Base-by-base conservation (phyloP, 495 filamentous ascomycete genomes). In the Podospora sp. region DNA sequence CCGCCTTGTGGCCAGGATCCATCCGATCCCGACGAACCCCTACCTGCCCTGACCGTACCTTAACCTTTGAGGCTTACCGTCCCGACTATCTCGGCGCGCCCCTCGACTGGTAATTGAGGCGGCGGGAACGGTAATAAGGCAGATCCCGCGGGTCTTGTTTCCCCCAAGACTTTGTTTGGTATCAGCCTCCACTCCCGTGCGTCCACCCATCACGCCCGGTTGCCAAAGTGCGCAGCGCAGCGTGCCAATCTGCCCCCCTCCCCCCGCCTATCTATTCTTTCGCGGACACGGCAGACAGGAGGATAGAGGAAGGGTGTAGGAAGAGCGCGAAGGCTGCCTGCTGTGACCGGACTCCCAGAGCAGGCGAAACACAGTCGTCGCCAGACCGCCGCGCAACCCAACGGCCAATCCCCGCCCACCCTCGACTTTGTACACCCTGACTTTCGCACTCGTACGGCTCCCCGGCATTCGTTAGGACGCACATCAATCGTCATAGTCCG, bases 401-500 rank as follows among this genome's bases (percentile, higher is more conserved):
- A 27, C 57, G 61, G 21, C 67, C 57, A 65, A 69, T 69, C 67
- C 55, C 55, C 59, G 46, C 56, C 50, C 63, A 9, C 26, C 26
- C 49, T 63, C 55, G 20, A 55, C 24, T 57, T 29, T 50, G 40
- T 60, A 60, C 62, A 55, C 50, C 56, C 57, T 61, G 58, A 62
- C 62, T 62, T 46, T 63, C 36, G 12, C 12, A 33, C 57, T 27
- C n/a, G 33, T 22, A 65, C 49, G 62, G 62, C 61, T 68, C 27
- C 60, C 25, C 62, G 62, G 60, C 67, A 65, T 65, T 69, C 62
- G 62, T 65, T 62, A 29, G 57, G 57, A 69, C 62, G 56, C 67
- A 59, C 62, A 65, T 69, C 63, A 51, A 40, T 63, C 68, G 59
- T 69, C 68, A 66, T 66, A 50, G 52, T 58, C 59, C 50, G 65